These are phyloP conservation scores for Austroboletus eburneus DNA, from an alignment of 768 basidiomycete genomes.

Conservation along the genomic window DNA sequence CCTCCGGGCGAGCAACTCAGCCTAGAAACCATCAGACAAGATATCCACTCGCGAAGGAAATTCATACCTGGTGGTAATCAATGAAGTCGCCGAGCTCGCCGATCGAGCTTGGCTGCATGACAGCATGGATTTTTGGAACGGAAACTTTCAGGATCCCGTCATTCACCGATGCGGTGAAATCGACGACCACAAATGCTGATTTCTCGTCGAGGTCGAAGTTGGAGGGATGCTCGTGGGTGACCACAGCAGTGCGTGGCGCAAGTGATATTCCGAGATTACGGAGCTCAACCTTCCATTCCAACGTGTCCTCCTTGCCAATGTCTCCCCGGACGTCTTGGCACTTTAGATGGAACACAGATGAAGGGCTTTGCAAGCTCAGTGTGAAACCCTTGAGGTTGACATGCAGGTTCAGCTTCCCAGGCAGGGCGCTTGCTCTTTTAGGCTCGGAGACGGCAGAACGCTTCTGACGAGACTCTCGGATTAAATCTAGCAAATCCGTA, in stretches of 20 bases:
- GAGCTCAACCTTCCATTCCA: slow-evolving; percentile 65
- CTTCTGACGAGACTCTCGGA: slow-evolving; percentile 54
- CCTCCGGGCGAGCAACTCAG: slow-evolving; percentile 68
- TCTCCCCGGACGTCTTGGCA: slow-evolving; percentile 71
- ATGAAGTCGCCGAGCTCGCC: slow-evolving; percentile 87
- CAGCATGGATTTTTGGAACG: slow-evolving; percentile 80
- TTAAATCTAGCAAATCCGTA: slow-evolving; percentile 67
- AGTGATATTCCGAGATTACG: slow-evolving; percentile 82
- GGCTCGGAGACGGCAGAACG: slow-evolving; percentile 10
- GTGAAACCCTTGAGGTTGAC: slow-evolving; percentile 77
- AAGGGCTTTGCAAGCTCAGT: slow-evolving; percentile 68
- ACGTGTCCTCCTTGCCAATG: slow-evolving; percentile 41
- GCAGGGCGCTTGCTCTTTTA: slow-evolving; percentile 12
- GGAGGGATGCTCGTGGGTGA: slow-evolving; percentile 32
- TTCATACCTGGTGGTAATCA: slow-evolving; percentile 71
- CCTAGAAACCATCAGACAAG: slow-evolving; percentile 38
- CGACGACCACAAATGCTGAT: slow-evolving; percentile 82
- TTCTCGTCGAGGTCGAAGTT: slow-evolving; percentile 56
- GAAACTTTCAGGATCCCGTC: slow-evolving; percentile 43
- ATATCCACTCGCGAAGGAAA: not conserved
- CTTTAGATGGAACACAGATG: slow-evolving; percentile 71
- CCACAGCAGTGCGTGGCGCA: slow-evolving; percentile 49
- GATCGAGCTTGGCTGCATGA: slow-evolving; percentile 92
- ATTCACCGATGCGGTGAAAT: slow-evolving; percentile 50
- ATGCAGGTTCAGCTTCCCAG: slow-evolving; percentile 43